Conservation (phyloP, 2,329 filamentous ascomycete genomes). For the Monosporascus sp. region DNA sequence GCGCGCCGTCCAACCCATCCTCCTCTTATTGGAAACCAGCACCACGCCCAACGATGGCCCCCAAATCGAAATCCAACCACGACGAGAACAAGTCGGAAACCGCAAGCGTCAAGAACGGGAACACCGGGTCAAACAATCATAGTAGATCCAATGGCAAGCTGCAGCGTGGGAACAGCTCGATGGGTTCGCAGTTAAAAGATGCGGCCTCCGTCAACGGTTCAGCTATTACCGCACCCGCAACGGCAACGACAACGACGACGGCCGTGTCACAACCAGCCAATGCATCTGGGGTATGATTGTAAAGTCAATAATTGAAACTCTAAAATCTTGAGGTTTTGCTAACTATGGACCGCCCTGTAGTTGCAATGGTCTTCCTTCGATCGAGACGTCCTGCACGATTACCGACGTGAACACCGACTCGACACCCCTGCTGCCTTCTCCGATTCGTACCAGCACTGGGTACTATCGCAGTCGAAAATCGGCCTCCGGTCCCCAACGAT, state of each 20-base stretch:
- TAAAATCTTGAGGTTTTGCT: constrained; percentile 7
- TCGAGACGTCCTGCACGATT: constrained; percentile 63
- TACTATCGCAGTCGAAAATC: constrained; percentile 57
- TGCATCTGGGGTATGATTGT: constrained; percentile 21
- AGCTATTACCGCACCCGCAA: constrained; percentile 7
- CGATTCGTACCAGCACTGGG: constrained; percentile 55
- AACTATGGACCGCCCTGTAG: constrained; percentile 28
- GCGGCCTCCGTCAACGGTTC: constrained; percentile 30
- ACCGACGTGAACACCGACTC: constrained; percentile 69
- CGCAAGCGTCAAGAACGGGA: constrained; percentile 27
- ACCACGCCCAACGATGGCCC: constrained; percentile 6
- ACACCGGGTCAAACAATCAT: constrained; percentile 18
- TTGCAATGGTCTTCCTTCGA: constrained; percentile 66
- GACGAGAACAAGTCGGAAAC: constrained; percentile 31
- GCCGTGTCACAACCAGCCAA: constrained; percentile 16
- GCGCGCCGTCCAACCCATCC: not conserved
- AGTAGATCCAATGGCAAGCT: constrained; percentile 45
- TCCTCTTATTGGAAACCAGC: not conserved
- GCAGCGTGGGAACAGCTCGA: constrained; percentile 49
- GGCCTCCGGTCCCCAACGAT: constrained; percentile 72
- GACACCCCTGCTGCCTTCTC: constrained; percentile 66
- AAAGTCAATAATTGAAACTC: constrained; percentile 1
- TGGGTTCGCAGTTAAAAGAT: constrained; percentile 43
- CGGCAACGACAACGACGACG: constrained; percentile 6
- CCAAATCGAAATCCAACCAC: constrained; percentile 27